Base-by-base conservation (phyloP, 371 early-diverging fungal species). In the Mortierella sp. region DNA sequence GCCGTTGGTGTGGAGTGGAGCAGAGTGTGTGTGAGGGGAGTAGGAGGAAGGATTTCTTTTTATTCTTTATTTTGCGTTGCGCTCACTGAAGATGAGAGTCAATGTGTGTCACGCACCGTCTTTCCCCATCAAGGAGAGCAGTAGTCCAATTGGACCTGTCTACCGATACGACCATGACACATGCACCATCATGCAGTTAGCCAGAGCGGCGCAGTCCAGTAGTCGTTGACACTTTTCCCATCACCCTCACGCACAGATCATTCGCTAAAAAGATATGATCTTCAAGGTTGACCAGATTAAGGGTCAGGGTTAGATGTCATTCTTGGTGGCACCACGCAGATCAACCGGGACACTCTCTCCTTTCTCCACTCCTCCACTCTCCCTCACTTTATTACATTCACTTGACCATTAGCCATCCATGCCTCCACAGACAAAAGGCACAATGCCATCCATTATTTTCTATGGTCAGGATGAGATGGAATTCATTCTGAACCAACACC, bases 401-500 rank as follows among this genome's bases (percentile, higher is more conserved):
- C n/a, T n/a, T n/a, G n/a, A n/a, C n/a, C n/a, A n/a, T n/a, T n/a
- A n/a, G n/a, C n/a, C n/a, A n/a, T n/a, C n/a, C n/a, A n/a, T n/a
- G n/a, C n/a, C n/a, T n/a, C n/a, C n/a, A n/a, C n/a, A n/a, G n/a
- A n/a, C n/a, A 14, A 47, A 22, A 22, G 47, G 22, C 14, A 47
- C 19, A 19, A 4, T 50, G 50, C 19, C n/a, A 6, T 22, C 50
- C n/a, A n/a, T 24, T 19, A 31, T 34, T 2, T 9, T 4, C 11
- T 55, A 8, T 7, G 26, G 2, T 58, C 22, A 2, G 34, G n/a
- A 22, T 37, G 61, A 61, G 37, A 19, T 61, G 37, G 61, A 61
- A 61, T 61, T 37, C 61, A 61, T 61, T 61, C 37, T 61, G 61
- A 61, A 61, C 61, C 61, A 61, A n/a, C n/a, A n/a, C n/a, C n/a